Evolutionary conservation across 768 basidiomycete genomes (phyloP).

Genomic region (Serendipita sp.): DNA sequence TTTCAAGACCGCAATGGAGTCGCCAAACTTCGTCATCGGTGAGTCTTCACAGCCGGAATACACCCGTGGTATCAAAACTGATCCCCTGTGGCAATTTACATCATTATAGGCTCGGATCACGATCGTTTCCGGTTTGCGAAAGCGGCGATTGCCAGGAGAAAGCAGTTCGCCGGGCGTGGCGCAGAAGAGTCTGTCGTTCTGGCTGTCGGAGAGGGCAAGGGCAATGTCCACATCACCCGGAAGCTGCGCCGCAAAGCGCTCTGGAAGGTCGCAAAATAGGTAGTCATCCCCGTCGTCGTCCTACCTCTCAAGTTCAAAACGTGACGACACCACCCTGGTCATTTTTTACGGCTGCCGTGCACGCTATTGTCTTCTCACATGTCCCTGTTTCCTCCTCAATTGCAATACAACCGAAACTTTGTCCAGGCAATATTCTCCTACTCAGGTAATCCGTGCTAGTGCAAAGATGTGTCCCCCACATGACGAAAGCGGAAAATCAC

Average conservation of each 20-base stretch:
- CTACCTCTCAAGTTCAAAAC: background rate
- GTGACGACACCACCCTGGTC: background rate
- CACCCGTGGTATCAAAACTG: background rate
- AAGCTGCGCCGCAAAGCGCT: conserved; percentile 54
- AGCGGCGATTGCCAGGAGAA: conserved; percentile 70
- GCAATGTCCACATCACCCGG: conserved; percentile 72
- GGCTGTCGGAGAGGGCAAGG: conserved; percentile 50
- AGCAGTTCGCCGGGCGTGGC: conserved; percentile 57
- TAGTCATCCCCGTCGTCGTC: background rate
- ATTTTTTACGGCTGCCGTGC: background rate
- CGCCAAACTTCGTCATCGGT: conserved; percentile 69
- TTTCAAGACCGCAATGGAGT: conserved; percentile 71
- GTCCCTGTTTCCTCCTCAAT: conserved; percentile 1
- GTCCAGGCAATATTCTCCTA: background rate
- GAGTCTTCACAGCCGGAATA: conserved; percentile 13
- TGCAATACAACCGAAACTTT: conserved; percentile 5
- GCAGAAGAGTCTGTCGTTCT: conserved; percentile 85
- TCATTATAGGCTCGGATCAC: conserved; percentile 56
- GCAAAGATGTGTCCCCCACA: too few relatives aligned
- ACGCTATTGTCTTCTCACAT: background rate
- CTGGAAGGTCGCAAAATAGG: conserved; percentile 27
- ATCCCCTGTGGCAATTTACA: background rate
- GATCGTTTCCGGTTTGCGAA: conserved; percentile 85
- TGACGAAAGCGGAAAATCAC: too few relatives aligned
- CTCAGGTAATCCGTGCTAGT: too few relatives aligned